phyloP scores from a whole-genome alignment of 1,139 yeast genomes.

The Hyphopichia burtonii region DNA sequence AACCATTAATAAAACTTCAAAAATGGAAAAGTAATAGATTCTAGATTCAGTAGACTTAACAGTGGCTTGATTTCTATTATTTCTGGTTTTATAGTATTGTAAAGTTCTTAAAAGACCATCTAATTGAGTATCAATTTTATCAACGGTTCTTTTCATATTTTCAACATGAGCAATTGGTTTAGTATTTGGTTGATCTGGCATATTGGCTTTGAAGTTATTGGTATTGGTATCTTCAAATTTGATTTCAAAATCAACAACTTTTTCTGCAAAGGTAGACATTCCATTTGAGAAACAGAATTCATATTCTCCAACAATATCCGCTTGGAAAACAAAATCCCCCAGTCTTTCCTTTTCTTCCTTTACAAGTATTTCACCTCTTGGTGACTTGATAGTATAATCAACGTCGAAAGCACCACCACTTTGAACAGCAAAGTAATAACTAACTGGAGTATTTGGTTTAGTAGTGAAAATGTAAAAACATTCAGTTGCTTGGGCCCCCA shows the following conservation, averaged over 20 bases:
- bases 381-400: slow-evolving; percentile 72
- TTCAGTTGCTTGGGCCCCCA: slow-evolving; percentile 74
- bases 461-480: slow-evolving; percentile 80
- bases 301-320: slow-evolving; percentile 76
- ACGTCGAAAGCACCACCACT: slow-evolving; percentile 86
- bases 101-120: slow-evolving; percentile 62
- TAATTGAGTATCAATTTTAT: slow-evolving; percentile 66
- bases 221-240: slow-evolving; percentile 50
- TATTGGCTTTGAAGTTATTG: slow-evolving; percentile 52
- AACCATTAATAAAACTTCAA: slow-evolving; percentile 78
- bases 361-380: slow-evolving; percentile 58
- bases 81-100: slow-evolving; percentile 89
- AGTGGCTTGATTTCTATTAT: slow-evolving; percentile 87
- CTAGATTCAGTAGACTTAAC: slow-evolving; percentile 87
- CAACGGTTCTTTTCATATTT: slow-evolving; percentile 57
- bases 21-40: slow-evolving; percentile 78
- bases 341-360: slow-evolving; percentile 70
- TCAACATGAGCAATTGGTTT: slow-evolving; percentile 60
- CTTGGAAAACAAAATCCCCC: slow-evolving; percentile 79
- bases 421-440: slow-evolving; percentile 90
- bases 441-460: slow-evolving; percentile 60
- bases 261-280: slow-evolving; percentile 84
- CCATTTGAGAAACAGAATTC: slow-evolving; percentile 88
- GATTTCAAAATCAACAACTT: slow-evolving; percentile 87
- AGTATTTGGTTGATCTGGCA: slow-evolving; percentile 63